Evolutionary conservation across 169 alveolate genomes (phyloP).

Genomic region (Eimeria acervulina): DNA sequence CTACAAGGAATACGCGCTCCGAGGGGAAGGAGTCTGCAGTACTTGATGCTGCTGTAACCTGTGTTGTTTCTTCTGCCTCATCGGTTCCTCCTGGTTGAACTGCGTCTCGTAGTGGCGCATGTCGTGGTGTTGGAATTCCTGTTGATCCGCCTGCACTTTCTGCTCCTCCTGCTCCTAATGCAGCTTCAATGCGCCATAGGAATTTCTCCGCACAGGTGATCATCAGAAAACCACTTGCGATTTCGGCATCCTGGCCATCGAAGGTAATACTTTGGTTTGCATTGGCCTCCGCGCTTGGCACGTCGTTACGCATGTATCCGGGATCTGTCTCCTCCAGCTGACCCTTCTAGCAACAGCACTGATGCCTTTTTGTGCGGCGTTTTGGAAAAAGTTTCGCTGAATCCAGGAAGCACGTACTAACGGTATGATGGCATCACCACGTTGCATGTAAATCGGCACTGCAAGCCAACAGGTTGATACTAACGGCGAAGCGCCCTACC

Average conservation of each 20-base stretch:
- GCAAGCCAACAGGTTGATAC: not conserved
- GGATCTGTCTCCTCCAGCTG: not conserved
- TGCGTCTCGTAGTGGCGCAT: too few relatives aligned
- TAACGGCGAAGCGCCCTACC: not conserved
- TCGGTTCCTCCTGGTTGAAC: too few relatives aligned
- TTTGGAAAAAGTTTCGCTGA: not conserved
- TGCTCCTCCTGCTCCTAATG: too few relatives aligned
- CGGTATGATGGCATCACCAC: not conserved
- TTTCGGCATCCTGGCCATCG: not conserved
- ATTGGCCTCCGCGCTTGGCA: not conserved
- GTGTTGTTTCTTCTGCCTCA: too few relatives aligned
- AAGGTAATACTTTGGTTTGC: not conserved
- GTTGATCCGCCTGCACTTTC: too few relatives aligned
- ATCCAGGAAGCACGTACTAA: not conserved
- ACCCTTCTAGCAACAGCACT: not conserved
- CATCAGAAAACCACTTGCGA: not conserved
- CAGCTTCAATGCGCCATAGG: too few relatives aligned
- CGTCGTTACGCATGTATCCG: not conserved
- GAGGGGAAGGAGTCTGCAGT: too few relatives aligned
- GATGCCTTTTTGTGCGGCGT: not conserved
- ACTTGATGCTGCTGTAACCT: too few relatives aligned
- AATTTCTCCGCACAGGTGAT: too few relatives aligned
- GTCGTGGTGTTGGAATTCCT: too few relatives aligned
- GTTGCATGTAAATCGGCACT: not conserved
- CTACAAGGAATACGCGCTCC: too few relatives aligned